Evolutionary conservation across 2,329 filamentous ascomycete genomes (phyloP).

Genomic region (Fusarium denticulatum): DNA sequence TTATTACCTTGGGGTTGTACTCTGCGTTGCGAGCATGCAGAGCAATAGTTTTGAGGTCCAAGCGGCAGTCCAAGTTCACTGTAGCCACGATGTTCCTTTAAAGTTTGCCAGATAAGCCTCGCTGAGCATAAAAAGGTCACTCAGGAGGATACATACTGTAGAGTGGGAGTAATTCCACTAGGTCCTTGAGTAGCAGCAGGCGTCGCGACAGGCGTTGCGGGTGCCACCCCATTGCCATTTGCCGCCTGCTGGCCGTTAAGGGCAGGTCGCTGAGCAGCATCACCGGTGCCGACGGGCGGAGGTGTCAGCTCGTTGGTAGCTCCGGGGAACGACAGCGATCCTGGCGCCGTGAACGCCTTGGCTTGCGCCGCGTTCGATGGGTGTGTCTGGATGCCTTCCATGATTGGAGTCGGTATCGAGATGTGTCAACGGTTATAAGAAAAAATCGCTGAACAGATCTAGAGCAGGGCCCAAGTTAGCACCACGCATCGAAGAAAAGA

Average conservation of each 20-base stretch:
- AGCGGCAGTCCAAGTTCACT: slow-evolving; percentile 95
- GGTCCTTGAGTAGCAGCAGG: slow-evolving; percentile 84
- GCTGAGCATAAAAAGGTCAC: slow-evolving; percentile 49
- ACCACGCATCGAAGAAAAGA: slow-evolving; percentile 11
- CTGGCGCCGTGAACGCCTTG: slow-evolving; percentile 92
- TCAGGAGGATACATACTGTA: slow-evolving; percentile 86
- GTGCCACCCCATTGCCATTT: slow-evolving; percentile 83
- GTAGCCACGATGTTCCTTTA: slow-evolving; percentile 98
- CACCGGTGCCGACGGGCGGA: slow-evolving; percentile 78
- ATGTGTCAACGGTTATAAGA: slow-evolving; percentile 30
- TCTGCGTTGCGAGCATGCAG: slow-evolving; percentile 98
- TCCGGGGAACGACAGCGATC: slow-evolving; percentile 91
- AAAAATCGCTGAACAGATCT: slow-evolving; percentile 50
- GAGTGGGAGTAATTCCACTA: slow-evolving; percentile 89
- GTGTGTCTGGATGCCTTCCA: slow-evolving; percentile 93
- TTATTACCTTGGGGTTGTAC: slow-evolving; percentile 94
- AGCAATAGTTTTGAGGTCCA: slow-evolving; percentile 98
- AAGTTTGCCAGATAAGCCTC: slow-evolving; percentile 62
- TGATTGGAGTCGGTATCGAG: slow-evolving; percentile 57
- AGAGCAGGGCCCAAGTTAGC: slow-evolving; percentile 39
- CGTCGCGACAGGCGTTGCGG: slow-evolving; percentile 90
- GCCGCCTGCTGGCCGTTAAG: slow-evolving; percentile 65
- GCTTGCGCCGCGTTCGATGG: slow-evolving; percentile 92
- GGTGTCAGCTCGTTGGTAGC: slow-evolving; percentile 80
- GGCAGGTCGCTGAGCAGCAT: slow-evolving; percentile 51